Base-by-base conservation (phyloP, 2,329 filamentous ascomycete species). In the Colletotrichum endophyticum region DNA sequence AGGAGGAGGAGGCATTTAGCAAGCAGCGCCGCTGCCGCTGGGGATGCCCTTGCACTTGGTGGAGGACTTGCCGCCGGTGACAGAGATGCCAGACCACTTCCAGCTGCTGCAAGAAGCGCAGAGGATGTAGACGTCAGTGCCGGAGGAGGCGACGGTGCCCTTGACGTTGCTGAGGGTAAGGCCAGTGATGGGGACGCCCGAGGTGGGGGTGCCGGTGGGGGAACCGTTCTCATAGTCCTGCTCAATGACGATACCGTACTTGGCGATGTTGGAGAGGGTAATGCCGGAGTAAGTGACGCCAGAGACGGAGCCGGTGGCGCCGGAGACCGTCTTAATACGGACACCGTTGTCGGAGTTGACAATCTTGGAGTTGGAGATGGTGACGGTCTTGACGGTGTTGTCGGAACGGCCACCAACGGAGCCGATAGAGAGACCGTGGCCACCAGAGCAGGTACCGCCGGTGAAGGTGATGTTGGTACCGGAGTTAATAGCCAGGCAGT, bases 401-500 rank as follows among this genome's bases (percentile, higher is more conserved):
- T 91, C 82, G 72, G 80, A 82, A 76, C 89, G 88, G 71, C 88
- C 88, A 49, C 86, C 89, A 11, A 88, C 85, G 15, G 83, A 86
- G 32, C 86, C 86, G 62, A 86, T 88, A 16, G 85, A 86, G 11
- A 88, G 81, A 39, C 86, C 86, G 75, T 87, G 86, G 4, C 86
- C 86, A 44, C 86, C 86, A 28, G 82, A 86, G 84, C 88, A 89
- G 79, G 83, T 81, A 9, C 86, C 84, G 57, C 82, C 83, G 27
- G 82, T 86, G 81, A 89, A 88, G 67, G 84, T 85, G 77, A 90
- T 89, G 79, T 88, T 83, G 32, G 82, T 85, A 2, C 88, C 88
- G 4, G 89, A 91, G 84, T 91, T 92, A 77, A 91, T 81, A 30
- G 91, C 90, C 9, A 92, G 85, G 78, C 91, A 92, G 80, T 92